Evolutionary conservation across 83 land plant species (phyloP), one percentile per base, ranked within the genome.

Genomic region (Thuja plicata): DNA sequence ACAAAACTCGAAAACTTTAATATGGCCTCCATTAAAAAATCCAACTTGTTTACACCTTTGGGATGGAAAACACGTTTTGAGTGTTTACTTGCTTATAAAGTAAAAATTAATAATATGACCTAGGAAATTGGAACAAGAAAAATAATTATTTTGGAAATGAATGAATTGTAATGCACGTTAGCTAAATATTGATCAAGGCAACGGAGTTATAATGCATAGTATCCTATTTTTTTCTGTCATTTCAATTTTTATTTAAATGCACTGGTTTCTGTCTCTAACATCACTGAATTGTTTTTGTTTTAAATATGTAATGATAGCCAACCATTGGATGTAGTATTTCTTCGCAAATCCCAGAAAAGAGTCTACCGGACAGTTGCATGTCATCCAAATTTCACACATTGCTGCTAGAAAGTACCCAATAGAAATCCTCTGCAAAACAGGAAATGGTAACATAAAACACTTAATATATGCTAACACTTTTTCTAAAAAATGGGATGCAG

Each of bases 381-480:
- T 87, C 52, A 94, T 91, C 92, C 92, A 94, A 24, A 94, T 94
- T 83, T 92, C 94, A 17, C 91, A 89, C 34, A 90, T n/a, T 86
- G 95, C 89, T 57, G 94, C 94, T 80, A 92, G 50, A 34, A 94
- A 88, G 81, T 94, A 94, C 82, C 93, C 95, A 89, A 94, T 90
- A 19, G 95, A 88, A 82, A 94, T 94, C 86, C 95, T 94, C 95
- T 94, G 88, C 87, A 92, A 35, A 62, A 48, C 17, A 84, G 52
- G 57, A 66, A 54, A 85, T 0, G 24, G 40, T 80, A 9, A 85
- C 16, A 85, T 32, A 54, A 54, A 85, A 52, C 4, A 30, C 24
- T 85, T 11, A 34, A 52, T 85, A 52, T 80, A 80, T 80, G 30
- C 27, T 19, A 15, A 21, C 43, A 8, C 38, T 80, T 43, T 17